Evolutionary conservation across 805 yeast species (phyloP), one percentile per base, ranked within the genome.

Genomic region (Priceomyces medius): DNA sequence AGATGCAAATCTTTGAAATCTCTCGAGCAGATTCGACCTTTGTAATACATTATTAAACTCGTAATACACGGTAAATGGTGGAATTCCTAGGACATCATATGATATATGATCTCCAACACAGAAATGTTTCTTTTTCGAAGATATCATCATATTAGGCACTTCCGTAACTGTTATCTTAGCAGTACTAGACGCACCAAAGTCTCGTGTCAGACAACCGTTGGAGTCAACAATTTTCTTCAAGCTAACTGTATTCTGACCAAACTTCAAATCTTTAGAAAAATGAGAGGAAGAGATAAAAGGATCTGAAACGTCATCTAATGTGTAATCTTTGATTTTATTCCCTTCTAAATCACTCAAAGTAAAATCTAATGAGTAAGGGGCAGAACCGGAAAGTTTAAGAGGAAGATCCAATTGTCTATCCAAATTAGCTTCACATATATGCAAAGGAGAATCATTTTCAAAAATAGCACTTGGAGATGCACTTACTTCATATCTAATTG

Each of bases 91-190:
- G 47, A 91, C 62, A 46, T 83, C 77, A 56, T 87, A 87, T 1
- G 84, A 73, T 19, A 93, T 78, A 45, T 85, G 84, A 47, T 91
- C 98, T 8, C 99, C 99, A 20, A 91, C 96, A 74, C 99, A 93
- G 55, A 81, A 84, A 53, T 84, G 77, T 2, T 37, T 36, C 34
- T 52, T 54, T 35, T 29, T 17, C n/a, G 38, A 28, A 27, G 37
- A 50, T 14, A 17, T 10, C 43, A 63, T 64, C 6, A 90, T 81
- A 46, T 79, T 75, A 7, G 97, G 96, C 7, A 82, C 81, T 50
- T 86, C 90, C 2, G 91, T 81, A 6, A 90, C 80, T 1, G 80
- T 74, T 35, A 90, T 71, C 12, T 71, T 63, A 19, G 77, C 72
- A 37, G 64, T 66, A 40, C 79, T 66, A 14, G 53, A 46, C 3